Base-by-base conservation (phyloP, 768 basidiomycete genomes). In the Russula olivacea region DNA sequence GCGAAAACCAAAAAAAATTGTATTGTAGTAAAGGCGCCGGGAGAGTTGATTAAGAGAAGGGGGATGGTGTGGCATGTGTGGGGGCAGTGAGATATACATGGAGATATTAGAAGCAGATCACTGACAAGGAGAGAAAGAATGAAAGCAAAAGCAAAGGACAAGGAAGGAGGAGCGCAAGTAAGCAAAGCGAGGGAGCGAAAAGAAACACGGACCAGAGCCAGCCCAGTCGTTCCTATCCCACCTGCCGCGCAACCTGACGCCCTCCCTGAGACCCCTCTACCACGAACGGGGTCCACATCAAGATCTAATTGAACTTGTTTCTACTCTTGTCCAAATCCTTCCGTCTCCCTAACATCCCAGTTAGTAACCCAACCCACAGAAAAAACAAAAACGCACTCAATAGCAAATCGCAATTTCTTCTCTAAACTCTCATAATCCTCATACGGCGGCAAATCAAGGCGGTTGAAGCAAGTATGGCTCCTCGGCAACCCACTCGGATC, bases 391-490 rank as follows among this genome's bases (percentile, higher is more conserved):
- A 79, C 88, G 61, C 68, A 89, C 86, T 93, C 91, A 43, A 93
- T 89, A 21, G 91, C 91, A 71, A 86, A 88, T 47, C 86, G 82
- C 55, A 97, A 72, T 74, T 93, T 94, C 72, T 85, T 85, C 74
- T 96, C 93, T 63, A 96, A 74, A 69, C 84, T 89, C 73, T 91
- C 87, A 70, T 90, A 92, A 71, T 91, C 88, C 68, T 90, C 83
- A 72, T 97, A 97, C 17, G 92, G 89, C 0, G 93, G 93, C 25
- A 97, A 75, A 71, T 97, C 93, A 55, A 92, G 76, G 54, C 88
- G 77, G 72, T 96, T 96, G 81, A 97, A 96, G 75, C 94, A 97
- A 2, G 93, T 97, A 73, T 96, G 94, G 68, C 87, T 89, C 71
- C 94, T 84, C 2, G 94, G 94, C 54, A 97, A 73, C 51, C 92